Evolutionary conservation across 495 filamentous ascomycete species (phyloP), one percentile per base, ranked within the genome.

Genomic region (Amphirosellinia nigrospora): DNA sequence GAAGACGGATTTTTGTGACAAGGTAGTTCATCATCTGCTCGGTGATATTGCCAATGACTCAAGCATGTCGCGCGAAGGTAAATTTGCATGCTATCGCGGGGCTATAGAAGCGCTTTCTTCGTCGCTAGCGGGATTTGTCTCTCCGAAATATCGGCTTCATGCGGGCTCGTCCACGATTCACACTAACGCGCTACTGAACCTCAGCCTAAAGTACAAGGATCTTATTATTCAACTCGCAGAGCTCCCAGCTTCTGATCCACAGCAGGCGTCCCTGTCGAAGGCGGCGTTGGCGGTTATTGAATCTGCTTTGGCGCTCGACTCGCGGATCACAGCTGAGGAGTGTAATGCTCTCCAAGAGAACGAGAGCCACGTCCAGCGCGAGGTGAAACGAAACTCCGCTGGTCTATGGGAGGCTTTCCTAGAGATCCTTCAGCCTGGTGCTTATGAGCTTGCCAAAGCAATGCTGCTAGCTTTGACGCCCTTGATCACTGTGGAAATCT

Each of bases 391-490:
- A 6, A 87, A 91, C 70, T 91, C 90, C 0, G 82, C 88, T 3
- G 79, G 83, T 2, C 88, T 96, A 36, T 97, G 94, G 94, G 89
- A 93, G 72, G 85, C 87, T 2, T 89, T 94, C 39, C 82, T 94
- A 38, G 85, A 88, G 62, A 86, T 89, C 69, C 86, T 97, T 39
- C 85, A 89, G 73, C 82, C 85, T 41, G 85, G 88, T 9, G 89
- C 90, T 67, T 71, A 89, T 23, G 84, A 83, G 3, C 82, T 97
- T 9, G 93, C 92, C 15, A 89, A 85, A 34, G 86, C 86, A 38
- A 89, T 93, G 71, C 77, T 97, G n/a, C 79, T 90, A 55, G 92
- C 92, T 11, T 89, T 90, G 26, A 81, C 87, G 46, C 86, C 86
- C 2, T 84, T 97, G 3, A 84, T 90, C 10, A 88, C 89, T 0